These are phyloP conservation scores for Exophiala spinifera DNA, from an alignment of 2,329 filamentous ascomycete genomes.

Conservation along the genomic window DNA sequence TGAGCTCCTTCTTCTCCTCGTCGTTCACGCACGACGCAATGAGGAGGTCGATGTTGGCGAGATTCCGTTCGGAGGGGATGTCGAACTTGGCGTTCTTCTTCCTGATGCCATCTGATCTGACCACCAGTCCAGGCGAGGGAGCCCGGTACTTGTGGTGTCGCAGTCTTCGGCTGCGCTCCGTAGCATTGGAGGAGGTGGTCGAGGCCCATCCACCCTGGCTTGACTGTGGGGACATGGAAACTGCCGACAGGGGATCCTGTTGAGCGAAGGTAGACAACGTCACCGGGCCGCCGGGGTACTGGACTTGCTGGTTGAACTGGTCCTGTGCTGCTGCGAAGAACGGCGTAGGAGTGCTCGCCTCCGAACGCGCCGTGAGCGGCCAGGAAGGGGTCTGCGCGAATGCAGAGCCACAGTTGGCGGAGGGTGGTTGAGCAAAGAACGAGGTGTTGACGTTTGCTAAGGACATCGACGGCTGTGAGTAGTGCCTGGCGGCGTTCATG, in stretches of 20 bases:
- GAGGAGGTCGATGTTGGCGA: slow-evolving; percentile 90
- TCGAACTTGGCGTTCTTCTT: slow-evolving; percentile 99
- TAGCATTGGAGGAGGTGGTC: slow-evolving; percentile 43
- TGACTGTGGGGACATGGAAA: slow-evolving; percentile 61
- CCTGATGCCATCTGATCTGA: slow-evolving; percentile 78
- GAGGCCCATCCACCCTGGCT: slow-evolving; percentile 55
- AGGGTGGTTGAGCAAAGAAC: slow-evolving; percentile 64
- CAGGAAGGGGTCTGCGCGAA: slow-evolving; percentile 55
- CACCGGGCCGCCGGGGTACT: slow-evolving; percentile 36
- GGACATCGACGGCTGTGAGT: slow-evolving; percentile 44
- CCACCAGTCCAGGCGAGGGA: slow-evolving; percentile 65
- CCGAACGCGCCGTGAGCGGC: slow-evolving; percentile 64
- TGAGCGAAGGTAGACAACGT: slow-evolving; percentile 43
- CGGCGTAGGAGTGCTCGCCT: slow-evolving; percentile 70
- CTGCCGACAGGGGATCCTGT: slow-evolving; percentile 49
- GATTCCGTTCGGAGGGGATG: slow-evolving; percentile 87
- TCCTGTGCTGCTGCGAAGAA: slow-evolving; percentile 63
- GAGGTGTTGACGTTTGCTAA: slow-evolving; percentile 51
- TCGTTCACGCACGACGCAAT: slow-evolving; percentile 82
- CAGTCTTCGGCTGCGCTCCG: slow-evolving; percentile 36
- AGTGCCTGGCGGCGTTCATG: slow-evolving; percentile 40
- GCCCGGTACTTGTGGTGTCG: slow-evolving; percentile 49
- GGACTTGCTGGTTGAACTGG: slow-evolving; percentile 49
- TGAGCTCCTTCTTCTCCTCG: slow-evolving; percentile 93
- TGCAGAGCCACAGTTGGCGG: slow-evolving; percentile 42